phyloP scores from a whole-genome alignment of 106 monocot species.

The Acorus calamus region DNA sequence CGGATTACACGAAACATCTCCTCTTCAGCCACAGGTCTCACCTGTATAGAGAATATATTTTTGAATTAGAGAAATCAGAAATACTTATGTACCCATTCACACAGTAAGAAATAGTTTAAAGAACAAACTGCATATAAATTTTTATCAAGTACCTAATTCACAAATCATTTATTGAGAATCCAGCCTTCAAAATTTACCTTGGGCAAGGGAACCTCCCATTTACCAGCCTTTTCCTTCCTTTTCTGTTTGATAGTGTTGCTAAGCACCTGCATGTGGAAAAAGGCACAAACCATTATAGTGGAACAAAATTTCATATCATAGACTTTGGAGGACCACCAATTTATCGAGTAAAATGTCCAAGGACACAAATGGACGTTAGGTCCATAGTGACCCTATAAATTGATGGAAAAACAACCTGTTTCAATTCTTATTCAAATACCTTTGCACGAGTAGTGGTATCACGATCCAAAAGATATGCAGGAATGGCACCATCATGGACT shows the following conservation, averaged over 20 bases:
- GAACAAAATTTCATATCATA: too few relatives aligned
- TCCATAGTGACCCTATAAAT: too few relatives aligned
- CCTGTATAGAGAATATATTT: conserved; percentile 27
- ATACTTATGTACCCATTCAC: background rate
- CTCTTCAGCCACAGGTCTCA: conserved; percentile 93
- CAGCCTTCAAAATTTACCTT: conserved; percentile 21
- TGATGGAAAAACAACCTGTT: too few relatives aligned
- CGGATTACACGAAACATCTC: conserved; percentile 90
- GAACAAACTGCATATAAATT: background rate
- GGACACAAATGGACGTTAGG: too few relatives aligned
- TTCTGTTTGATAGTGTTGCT: conserved; percentile 97
- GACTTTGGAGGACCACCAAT: too few relatives aligned
- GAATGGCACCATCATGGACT: conserved; percentile 80
- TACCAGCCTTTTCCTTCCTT: conserved; percentile 94
- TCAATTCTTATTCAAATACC: conserved; percentile 14
- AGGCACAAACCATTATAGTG: too few relatives aligned
- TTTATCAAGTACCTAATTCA: too few relatives aligned
- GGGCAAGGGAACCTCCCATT: conserved; percentile 92
- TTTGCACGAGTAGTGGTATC: conserved; percentile 78
- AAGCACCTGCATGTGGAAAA: conserved; percentile 40
- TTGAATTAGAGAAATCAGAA: background rate
- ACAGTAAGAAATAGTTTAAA: background rate
- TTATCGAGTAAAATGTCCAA: too few relatives aligned
- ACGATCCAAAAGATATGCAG: conserved; percentile 92
- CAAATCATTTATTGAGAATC: too few relatives aligned